Evolutionary conservation across 2,329 filamentous ascomycete genomes (phyloP), one percentile per base, ranked within the genome.

Genomic region (Fusarium citri): DNA sequence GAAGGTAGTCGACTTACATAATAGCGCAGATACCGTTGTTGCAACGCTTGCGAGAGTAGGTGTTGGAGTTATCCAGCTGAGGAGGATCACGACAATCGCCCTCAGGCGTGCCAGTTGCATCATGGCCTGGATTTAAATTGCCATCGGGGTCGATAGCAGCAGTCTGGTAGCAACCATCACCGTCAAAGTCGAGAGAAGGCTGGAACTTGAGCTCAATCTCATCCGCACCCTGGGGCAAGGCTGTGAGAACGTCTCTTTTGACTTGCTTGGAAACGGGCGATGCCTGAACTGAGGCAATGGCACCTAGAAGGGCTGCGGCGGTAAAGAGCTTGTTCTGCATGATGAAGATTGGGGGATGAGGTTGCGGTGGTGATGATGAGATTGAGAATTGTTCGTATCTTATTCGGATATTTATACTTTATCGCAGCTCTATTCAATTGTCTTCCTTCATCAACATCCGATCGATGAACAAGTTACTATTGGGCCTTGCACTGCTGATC

Each of bases 91-190:
- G 78, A 42, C 78, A 79, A 15, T 76, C 68, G 26, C 71, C 76
- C 58, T 76, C 47, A 9, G 75, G 76, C 6, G 73, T 77, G 23
- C 74, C 74, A 6, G 75, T 78, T 7, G 76, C 69, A 23, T 23
- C 72, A 1, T 72, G 69, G 3, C 76, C 76, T 0, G 69, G 71
- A 55, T 78, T 78, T 22, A 68, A 74, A 34, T 76, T 76, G 26
- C 83, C 82, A 11, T 75, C 59, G 1, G 72, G 74, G 61, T 78
- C 77, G 40, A 85, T 80, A 42, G 83, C 83, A n/a, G 84, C 81
- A 2, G 83, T 83, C 66, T 84, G 82, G 73, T 84, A 83, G 70
- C 81, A 82, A 11, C 80, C 77, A 46, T 82, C 80, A 1, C 67
- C 73, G 68, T 82, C 81, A 58, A 80, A 82, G 72, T 82, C 80